Conservation (phyloP, 1,139 yeast species). For the Scheffersomyces parashehatae region DNA sequence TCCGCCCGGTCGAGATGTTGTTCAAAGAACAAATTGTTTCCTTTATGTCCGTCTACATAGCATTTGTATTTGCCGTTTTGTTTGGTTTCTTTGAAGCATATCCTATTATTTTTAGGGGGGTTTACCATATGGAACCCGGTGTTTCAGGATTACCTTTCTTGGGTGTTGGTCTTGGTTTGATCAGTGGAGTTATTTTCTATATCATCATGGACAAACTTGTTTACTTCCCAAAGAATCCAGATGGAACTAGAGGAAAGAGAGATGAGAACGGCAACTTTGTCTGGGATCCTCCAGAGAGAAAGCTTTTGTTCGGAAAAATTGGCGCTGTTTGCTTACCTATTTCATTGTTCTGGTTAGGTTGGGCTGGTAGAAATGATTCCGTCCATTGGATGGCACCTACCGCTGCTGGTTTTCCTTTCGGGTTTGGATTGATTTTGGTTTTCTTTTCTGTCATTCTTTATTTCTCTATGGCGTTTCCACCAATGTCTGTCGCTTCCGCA, state of each 20-base stretch:
- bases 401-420: conserved; percentile 74
- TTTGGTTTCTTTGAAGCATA: conserved; percentile 79
- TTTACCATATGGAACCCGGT: conserved; percentile 58
- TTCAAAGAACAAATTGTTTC: conserved; percentile 69
- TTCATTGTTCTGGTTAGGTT: conserved; percentile 78
- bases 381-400: conserved; percentile 84
- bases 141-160: conserved; percentile 67
- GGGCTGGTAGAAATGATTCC: conserved; percentile 59
- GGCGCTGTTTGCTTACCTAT: conserved; percentile 68
- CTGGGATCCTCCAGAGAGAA: conserved; percentile 40
- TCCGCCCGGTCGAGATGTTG: conserved; percentile 66
- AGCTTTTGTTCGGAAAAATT: conserved; percentile 47
- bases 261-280: conserved; percentile 57
- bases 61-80: conserved; percentile 72
- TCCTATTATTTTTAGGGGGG: conserved; percentile 69
- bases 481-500: conserved; percentile 71
- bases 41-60: conserved; percentile 64
- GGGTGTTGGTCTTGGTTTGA: conserved; percentile 67
- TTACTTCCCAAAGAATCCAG: conserved; percentile 59
- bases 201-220: conserved; percentile 46
- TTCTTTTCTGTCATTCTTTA: conserved; percentile 74
- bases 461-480: conserved; percentile 74
- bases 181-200: conserved; percentile 53
- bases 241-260: conserved; percentile 59
- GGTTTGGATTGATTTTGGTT: conserved; percentile 69